These are phyloP conservation scores for Camellia granthamiana DNA, from an alignment of 148 eudicot genomes.

Conservation along the genomic window DNA sequence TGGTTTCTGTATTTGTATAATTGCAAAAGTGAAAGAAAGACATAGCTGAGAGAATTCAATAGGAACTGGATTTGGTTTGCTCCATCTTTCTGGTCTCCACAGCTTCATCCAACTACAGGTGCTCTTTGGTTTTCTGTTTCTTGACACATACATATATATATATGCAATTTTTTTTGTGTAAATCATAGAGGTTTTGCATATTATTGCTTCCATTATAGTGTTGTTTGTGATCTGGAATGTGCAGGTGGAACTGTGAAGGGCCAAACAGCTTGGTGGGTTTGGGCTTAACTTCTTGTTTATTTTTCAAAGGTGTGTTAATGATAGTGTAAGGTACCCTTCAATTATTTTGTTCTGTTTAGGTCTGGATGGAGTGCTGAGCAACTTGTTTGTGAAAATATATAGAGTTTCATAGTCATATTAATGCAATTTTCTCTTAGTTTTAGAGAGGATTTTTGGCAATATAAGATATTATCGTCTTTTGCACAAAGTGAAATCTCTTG, in stretches of 20 bases:
- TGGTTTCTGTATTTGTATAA: slow-evolving; percentile 17
- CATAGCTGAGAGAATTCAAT: slow-evolving; percentile 15
- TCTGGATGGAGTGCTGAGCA: slow-evolving; percentile 16
- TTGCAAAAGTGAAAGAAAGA: slow-evolving; percentile 6
- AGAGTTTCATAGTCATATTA: not conserved
- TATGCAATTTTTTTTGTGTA: slow-evolving; percentile 4
- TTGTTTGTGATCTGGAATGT: slow-evolving; percentile 26
- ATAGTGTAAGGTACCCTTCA: slow-evolving; percentile 18
- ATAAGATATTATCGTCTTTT: not conserved
- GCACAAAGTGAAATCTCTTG: not conserved
- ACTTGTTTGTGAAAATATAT: slow-evolving; percentile 13
- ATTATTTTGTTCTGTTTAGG: slow-evolving; percentile 11
- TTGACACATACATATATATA: not conserved
- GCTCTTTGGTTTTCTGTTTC: slow-evolving; percentile 17
- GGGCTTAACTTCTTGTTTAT: slow-evolving; percentile 23
- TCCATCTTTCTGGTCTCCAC: slow-evolving; percentile 10
- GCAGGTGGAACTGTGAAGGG: slow-evolving; percentile 28
- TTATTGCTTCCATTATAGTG: slow-evolving; percentile 22
- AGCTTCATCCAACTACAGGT: slow-evolving; percentile 20
- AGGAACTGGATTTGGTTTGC: slow-evolving; percentile 19
- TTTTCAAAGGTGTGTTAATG: slow-evolving; percentile 22
- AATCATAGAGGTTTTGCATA: slow-evolving; percentile 18
- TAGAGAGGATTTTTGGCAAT: slow-evolving; percentile 5
- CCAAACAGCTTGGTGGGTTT: slow-evolving; percentile 28
- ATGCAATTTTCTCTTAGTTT: slow-evolving; percentile 13